phyloP scores from a whole-genome alignment of 257 asterid genomes.

The Penstemon davidsonii region DNA sequence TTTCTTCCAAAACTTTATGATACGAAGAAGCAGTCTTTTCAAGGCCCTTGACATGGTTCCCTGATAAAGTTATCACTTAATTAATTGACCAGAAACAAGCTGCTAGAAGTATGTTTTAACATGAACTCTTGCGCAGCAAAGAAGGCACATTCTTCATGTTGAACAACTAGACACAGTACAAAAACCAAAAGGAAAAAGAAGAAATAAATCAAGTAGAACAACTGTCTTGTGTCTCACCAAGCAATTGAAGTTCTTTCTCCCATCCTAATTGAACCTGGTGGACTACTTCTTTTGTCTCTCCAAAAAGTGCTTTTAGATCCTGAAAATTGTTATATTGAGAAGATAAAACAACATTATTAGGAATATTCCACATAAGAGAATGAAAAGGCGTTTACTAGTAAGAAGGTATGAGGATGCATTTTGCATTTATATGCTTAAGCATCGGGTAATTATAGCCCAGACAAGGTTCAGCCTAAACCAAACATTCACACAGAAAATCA shows the following conservation, averaged over 20 bases:
- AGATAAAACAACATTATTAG: constrained; percentile 4
- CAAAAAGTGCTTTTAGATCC: constrained; percentile 65
- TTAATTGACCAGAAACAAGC: constrained; percentile 20
- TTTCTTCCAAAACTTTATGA: constrained; percentile 82
- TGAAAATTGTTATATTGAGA: constrained; percentile 31
- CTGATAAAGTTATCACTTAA: constrained; percentile 36
- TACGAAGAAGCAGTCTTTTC: constrained; percentile 72
- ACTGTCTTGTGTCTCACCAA: constrained; percentile 55
- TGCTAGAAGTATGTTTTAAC: neutral
- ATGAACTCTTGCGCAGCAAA: neutral
- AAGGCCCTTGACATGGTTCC: constrained; percentile 67
- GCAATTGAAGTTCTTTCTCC: constrained; percentile 58
- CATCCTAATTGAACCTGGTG: constrained; percentile 55
- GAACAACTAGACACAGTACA: constrained; percentile 8
- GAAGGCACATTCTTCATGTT: neutral
- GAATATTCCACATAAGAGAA: neutral
- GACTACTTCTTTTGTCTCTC: constrained; percentile 58
- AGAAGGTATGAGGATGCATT: neutral
- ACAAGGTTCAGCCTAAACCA: too few relatives aligned
- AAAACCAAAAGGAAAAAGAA: neutral
- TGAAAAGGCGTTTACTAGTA: constrained; percentile 10
- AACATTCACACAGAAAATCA: too few relatives aligned
- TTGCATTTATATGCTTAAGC: neutral
- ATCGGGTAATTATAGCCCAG: neutral
- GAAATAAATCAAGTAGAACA: constrained; percentile 7